Evolutionary conservation across 139 green algal species (phyloP).

Genomic region (Gonium pectorale): DNA sequence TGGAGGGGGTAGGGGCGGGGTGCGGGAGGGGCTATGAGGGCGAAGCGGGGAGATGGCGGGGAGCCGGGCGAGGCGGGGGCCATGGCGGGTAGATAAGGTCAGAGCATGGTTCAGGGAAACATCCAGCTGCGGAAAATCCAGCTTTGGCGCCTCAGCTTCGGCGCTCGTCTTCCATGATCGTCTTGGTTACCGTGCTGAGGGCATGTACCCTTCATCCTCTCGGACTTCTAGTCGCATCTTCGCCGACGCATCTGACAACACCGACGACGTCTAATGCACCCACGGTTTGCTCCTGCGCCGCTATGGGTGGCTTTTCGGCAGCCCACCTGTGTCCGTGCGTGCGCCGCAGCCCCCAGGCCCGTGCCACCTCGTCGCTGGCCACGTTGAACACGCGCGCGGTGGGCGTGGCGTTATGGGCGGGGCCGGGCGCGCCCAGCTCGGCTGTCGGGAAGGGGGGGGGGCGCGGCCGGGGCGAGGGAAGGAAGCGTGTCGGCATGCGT

Average conservation of each 20-base stretch:
- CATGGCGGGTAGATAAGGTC: background rate
- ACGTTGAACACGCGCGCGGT: slow-evolving; percentile 7
- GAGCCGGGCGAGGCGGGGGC: background rate
- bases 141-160: background rate
- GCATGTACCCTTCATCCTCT: too few species aligned
- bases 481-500: background rate
- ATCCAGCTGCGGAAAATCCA: background rate
- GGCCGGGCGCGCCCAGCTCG: background rate
- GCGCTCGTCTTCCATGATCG: too few species aligned
- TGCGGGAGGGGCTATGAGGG: background rate
- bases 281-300: background rate
- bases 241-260: background rate
- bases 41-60: background rate
- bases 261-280: background rate
- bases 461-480: background rate
- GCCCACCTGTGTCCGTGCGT: background rate
- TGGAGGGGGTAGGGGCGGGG: background rate
- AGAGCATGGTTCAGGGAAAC: background rate
- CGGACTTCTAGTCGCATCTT: background rate
- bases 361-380: slow-evolving; percentile 1
- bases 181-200: too few species aligned
- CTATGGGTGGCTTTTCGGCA: too few species aligned
- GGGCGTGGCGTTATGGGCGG: slow-evolving; percentile 14
- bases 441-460: background rate
- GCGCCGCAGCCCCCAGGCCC: background rate